phyloP scores from a whole-genome alignment of 495 filamentous ascomycete genomes.

The Xylaria castorea region DNA sequence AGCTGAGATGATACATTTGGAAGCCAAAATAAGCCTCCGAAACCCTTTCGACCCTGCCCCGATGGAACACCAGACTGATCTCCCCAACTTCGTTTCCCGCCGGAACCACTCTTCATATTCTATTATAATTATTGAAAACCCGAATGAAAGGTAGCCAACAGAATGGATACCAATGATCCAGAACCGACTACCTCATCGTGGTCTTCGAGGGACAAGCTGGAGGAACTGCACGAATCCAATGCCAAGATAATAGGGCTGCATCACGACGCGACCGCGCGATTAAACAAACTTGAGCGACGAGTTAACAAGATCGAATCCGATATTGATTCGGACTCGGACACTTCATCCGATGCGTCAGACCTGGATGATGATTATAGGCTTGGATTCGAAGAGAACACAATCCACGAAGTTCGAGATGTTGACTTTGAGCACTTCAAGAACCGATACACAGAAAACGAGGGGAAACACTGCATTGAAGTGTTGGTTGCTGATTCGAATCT shows the following conservation, averaged over 20 bases:
- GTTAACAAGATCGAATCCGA: background rate
- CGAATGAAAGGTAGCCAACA: no score
- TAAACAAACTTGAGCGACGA: background rate
- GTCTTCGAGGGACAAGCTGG: background rate
- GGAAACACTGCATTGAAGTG: slow-evolving; percentile 32
- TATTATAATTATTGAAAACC: background rate
- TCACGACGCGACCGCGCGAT: background rate
- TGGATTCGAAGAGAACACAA: background rate
- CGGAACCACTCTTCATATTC: background rate
- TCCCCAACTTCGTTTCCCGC: no score
- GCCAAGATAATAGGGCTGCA: background rate
- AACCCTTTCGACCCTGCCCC: background rate
- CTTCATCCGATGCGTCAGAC: background rate
- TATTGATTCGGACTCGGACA: background rate
- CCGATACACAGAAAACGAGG: slow-evolving; percentile 26
- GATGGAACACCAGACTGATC: no score
- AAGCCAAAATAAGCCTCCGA: background rate
- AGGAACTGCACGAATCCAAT: background rate
- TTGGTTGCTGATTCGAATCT: slow-evolving; percentile 16
- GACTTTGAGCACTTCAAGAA: slow-evolving; percentile 39
- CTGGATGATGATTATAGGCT: background rate
- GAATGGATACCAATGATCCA: background rate
- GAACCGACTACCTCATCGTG: background rate
- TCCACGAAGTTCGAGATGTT: slow-evolving; percentile 7
- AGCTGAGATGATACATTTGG: background rate